phyloP scores from a whole-genome alignment of 495 filamentous ascomycete species.

The Podospora conica region DNA sequence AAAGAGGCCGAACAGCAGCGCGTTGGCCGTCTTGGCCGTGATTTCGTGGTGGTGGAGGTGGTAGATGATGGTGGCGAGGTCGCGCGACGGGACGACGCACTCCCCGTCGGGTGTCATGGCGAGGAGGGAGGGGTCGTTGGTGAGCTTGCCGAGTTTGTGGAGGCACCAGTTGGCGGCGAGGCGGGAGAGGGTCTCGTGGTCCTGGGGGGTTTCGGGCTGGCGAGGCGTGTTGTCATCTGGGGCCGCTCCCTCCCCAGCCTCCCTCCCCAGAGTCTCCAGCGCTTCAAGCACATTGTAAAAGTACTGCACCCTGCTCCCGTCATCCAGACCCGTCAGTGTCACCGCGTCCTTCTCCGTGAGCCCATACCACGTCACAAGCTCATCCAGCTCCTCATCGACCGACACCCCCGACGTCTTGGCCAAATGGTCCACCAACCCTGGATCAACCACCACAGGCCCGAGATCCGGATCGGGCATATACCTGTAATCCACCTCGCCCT shows the following conservation, averaged over 20 bases:
- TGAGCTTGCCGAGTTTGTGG: slow-evolving; percentile 79
- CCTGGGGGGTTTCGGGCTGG: not conserved
- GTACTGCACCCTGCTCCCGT: slow-evolving; percentile 75
- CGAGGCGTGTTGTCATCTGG: too few relatives aligned
- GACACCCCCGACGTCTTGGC: slow-evolving; percentile 53
- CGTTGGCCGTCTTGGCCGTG: slow-evolving; percentile 70
- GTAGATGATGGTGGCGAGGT: slow-evolving; percentile 62
- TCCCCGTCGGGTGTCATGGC: slow-evolving; percentile 36
- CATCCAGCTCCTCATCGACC: slow-evolving; percentile 61
- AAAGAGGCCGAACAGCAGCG: slow-evolving; percentile 57
- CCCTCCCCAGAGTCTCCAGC: slow-evolving; percentile 25
- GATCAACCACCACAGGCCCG: slow-evolving; percentile 66
- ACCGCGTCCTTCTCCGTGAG: slow-evolving; percentile 83
- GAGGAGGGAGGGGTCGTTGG: slow-evolving; percentile 31
- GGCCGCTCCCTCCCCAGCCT: not conserved
- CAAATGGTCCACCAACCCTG: slow-evolving; percentile 61
- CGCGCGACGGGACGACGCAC: slow-evolving; percentile 47
- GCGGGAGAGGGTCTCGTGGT: slow-evolving; percentile 19
- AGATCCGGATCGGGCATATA: slow-evolving; percentile 99
- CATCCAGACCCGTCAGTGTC: slow-evolving; percentile 69
- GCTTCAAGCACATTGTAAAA: slow-evolving; percentile 66
- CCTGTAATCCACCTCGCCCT: slow-evolving; percentile 94
- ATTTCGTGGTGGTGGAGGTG: slow-evolving; percentile 60
- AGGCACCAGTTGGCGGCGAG: slow-evolving; percentile 68
- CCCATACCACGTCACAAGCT: slow-evolving; percentile 52